These are phyloP conservation scores for Colletotrichum coccodes DNA, from an alignment of 2,329 filamentous ascomycete genomes.

Conservation along the genomic window DNA sequence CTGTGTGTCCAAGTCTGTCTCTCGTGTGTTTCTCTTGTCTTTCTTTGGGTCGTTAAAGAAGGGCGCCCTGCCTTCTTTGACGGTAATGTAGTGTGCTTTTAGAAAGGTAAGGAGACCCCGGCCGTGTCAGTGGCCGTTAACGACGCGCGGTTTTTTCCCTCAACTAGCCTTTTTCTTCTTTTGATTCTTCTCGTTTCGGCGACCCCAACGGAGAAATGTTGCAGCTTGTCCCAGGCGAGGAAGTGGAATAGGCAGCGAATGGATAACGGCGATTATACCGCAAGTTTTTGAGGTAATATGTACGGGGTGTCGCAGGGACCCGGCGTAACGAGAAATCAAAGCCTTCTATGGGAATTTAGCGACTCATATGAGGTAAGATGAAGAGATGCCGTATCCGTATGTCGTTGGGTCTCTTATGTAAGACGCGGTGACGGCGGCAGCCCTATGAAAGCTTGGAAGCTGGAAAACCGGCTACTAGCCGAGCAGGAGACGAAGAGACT, in stretches of 20 bases:
- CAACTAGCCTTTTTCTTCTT: not conserved
- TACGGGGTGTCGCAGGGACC: not conserved
- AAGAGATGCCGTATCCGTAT: not conserved
- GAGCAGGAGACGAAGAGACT: not conserved
- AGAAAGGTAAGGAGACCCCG: not conserved
- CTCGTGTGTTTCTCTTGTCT: not conserved
- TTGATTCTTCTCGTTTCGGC: not conserved
- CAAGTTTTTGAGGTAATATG: not conserved
- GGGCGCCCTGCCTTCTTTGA: not conserved
- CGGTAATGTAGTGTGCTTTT: not conserved
- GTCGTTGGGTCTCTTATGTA: not conserved
- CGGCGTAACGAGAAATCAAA: not conserved
- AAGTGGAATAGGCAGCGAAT: not conserved
- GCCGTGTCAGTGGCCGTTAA: not conserved
- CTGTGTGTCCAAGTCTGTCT: slow-evolving; percentile 4
- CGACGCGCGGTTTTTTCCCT: not conserved
- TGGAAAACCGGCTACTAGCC: slow-evolving; percentile 21
- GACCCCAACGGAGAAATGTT: not conserved
- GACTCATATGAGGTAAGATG: slow-evolving; percentile 5
- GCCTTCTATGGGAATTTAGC: not conserved
- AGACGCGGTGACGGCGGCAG: slow-evolving; percentile 7
- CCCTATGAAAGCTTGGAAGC: not conserved
- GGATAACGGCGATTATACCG: not conserved
- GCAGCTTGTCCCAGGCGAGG: slow-evolving; percentile 1
- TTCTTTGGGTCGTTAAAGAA: not conserved